phyloP scores from a whole-genome alignment of 192 early-diverging fungal genomes.

The Backusella parvicylindrica region DNA sequence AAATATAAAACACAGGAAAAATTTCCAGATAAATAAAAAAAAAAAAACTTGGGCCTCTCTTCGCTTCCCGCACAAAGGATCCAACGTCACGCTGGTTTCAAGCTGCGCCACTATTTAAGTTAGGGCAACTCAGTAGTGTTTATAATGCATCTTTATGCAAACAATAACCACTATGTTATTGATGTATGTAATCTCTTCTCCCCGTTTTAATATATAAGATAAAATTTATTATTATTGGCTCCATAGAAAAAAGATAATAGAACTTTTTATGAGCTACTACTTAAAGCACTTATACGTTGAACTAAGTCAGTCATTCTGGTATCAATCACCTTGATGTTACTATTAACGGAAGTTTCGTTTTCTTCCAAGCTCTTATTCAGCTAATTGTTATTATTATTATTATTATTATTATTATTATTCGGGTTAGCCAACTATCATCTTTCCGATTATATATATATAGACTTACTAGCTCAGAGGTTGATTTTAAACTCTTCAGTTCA shows the following conservation, averaged over 20 bases:
- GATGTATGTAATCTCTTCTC: too few species aligned
- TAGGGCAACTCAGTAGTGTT: too few species aligned
- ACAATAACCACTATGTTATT: too few species aligned
- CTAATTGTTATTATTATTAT: constrained; percentile 16
- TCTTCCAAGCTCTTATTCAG: constrained; percentile 53
- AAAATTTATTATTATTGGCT: too few species aligned
- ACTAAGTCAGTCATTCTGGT: constrained; percentile 59
- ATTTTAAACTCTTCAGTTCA: constrained; percentile 60
- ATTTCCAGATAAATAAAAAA: constrained; percentile 1
- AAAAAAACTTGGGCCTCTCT: constrained; percentile 3
- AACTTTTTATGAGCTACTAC: not conserved
- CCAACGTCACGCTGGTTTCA: constrained; percentile 1
- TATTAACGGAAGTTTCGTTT: constrained; percentile 58
- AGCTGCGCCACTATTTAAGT: not conserved
- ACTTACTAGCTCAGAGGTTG: constrained; percentile 49
- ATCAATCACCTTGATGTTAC: constrained; percentile 65
- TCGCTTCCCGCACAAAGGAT: not conserved
- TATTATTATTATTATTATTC: too few species aligned
- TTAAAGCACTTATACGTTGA: constrained; percentile 43
- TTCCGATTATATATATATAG: not conserved
- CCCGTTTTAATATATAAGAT: too few species aligned
- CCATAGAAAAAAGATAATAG: too few species aligned
- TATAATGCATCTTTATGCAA: too few species aligned
- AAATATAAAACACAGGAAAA: not conserved
- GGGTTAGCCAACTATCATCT: too few species aligned